Conservation (phyloP, 73 alveolate genomes). For the Paramecium sexaurelia region DNA sequence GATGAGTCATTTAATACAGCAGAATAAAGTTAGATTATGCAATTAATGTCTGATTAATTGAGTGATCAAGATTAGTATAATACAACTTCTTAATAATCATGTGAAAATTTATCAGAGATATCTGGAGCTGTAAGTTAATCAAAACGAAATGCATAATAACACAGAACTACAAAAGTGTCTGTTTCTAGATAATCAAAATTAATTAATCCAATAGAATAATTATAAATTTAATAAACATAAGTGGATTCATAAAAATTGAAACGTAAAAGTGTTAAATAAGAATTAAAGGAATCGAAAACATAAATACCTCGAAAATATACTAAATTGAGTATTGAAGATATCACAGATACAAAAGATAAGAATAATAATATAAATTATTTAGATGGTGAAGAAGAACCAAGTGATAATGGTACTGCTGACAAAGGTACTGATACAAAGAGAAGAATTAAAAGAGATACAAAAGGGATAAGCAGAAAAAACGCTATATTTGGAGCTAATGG, state of each 20-base stretch:
- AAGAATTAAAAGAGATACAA: neutral
- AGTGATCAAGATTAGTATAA: neutral
- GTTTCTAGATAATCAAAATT: neutral
- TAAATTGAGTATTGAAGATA: neutral
- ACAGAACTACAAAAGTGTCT: neutral
- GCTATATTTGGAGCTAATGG: neutral
- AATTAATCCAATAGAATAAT: neutral
- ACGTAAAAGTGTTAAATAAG: neutral
- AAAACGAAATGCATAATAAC: neutral
- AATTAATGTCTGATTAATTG: neutral
- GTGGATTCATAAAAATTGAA: neutral
- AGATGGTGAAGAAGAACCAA: neutral
- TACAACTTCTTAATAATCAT: neutral
- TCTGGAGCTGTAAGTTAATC: neutral
- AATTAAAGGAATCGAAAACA: neutral
- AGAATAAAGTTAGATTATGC: conserved; percentile 2
- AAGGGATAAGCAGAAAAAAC: neutral
- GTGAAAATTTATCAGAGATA: neutral
- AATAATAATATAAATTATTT: neutral
- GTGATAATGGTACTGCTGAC: neutral
- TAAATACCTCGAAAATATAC: neutral
- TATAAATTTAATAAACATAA: neutral
- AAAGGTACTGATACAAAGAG: neutral
- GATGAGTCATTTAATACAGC: conserved; percentile 37
- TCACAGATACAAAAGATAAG: neutral